A percentile compares a stretch with the other conserved stretches of the same genome.
phyloP scores from a whole-genome alignment of 1,139 yeast genomes.

The Taphrina pruni region DNA sequence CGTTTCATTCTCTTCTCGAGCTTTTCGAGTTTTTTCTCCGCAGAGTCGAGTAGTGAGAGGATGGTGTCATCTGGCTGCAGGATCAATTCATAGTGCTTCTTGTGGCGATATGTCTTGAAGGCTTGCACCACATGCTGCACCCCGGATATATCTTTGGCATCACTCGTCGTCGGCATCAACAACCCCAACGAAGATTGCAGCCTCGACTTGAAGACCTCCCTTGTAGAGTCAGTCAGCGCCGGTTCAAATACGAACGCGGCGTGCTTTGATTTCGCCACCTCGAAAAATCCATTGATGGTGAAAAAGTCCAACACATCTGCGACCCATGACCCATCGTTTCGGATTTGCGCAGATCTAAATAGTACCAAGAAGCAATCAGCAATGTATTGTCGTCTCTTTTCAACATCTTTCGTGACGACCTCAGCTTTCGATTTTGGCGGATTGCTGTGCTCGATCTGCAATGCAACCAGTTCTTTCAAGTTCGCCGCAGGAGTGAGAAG shows the following conservation, averaged over 20 bases:
- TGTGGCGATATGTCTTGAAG: not conserved
- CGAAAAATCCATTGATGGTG: conserved; percentile 65
- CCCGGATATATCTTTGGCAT: not conserved
- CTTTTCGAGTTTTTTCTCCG: conserved; percentile 59
- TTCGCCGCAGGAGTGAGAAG: conserved; percentile 48
- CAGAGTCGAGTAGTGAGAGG: conserved; percentile 58
- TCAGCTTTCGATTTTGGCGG: conserved; percentile 47
- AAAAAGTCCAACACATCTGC: conserved; percentile 59
- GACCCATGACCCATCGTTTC: conserved; percentile 48
- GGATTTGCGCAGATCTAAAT: conserved; percentile 49
- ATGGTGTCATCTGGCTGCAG: conserved; percentile 65
- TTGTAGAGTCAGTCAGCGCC: conserved; percentile 34
- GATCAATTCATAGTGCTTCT: conserved; percentile 49
- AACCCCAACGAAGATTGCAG: conserved; percentile 34
- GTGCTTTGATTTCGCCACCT: conserved; percentile 45
- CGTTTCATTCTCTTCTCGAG: conserved; percentile 49
- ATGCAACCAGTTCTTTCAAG: conserved; percentile 50
- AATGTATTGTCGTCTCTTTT: conserved; percentile 66
- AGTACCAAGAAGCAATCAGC: conserved; percentile 69
- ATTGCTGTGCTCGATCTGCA: conserved; percentile 50
- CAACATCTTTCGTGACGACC: conserved; percentile 52
- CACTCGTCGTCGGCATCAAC: conserved; percentile 26
- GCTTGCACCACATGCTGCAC: conserved; percentile 7
- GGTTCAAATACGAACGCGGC: conserved; percentile 11
- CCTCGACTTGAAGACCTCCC: conserved; percentile 25